Evolutionary conservation across 192 early-diverging fungal species (phyloP).

Genomic region (Phlyctochytrium arcticum): DNA sequence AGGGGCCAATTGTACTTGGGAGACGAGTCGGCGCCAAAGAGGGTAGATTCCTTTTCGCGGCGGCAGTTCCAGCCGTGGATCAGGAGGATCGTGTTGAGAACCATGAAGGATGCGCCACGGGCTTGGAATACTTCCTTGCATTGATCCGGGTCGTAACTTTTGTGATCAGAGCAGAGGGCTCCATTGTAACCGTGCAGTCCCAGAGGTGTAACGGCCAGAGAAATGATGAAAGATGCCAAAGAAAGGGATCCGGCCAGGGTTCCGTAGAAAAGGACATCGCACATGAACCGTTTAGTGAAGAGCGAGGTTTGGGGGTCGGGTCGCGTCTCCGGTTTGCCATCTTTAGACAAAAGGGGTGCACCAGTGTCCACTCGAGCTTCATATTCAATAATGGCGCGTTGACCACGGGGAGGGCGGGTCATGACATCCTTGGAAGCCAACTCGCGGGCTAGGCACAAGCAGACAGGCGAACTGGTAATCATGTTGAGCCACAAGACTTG

Average conservation of each 20-base stretch:
- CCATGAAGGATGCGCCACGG: conserved; percentile 66
- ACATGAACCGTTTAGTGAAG: conserved; percentile 2
- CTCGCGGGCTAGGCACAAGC: conserved; percentile 47
- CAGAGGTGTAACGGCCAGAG: neutral
- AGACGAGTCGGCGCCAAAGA: neutral
- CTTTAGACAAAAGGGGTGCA: no score
- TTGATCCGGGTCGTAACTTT: conserved; percentile 27
- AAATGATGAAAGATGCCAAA: conserved; percentile 5
- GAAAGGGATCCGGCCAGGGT: neutral
- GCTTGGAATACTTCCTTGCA: conserved; percentile 72
- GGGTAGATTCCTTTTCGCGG: conserved; percentile 7
- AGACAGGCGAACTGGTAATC: conserved; percentile 92
- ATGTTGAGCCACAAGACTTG: conserved; percentile 95
- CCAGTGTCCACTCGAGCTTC: neutral
- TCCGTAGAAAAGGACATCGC: conserved; percentile 29
- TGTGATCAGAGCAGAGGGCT: conserved; percentile 8
- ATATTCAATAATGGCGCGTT: neutral
- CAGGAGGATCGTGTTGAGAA: conserved; percentile 64
- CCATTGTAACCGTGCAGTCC: conserved; percentile 6
- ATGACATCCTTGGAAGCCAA: conserved; percentile 28
- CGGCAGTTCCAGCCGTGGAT: conserved; percentile 77
- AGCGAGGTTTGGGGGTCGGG: neutral
- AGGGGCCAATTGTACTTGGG: conserved; percentile 6
- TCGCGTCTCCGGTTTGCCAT: neutral
- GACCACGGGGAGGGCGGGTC: conserved; percentile 4